phyloP scores from a whole-genome alignment of 345 rosid genomes.

The Heritiera littoralis region DNA sequence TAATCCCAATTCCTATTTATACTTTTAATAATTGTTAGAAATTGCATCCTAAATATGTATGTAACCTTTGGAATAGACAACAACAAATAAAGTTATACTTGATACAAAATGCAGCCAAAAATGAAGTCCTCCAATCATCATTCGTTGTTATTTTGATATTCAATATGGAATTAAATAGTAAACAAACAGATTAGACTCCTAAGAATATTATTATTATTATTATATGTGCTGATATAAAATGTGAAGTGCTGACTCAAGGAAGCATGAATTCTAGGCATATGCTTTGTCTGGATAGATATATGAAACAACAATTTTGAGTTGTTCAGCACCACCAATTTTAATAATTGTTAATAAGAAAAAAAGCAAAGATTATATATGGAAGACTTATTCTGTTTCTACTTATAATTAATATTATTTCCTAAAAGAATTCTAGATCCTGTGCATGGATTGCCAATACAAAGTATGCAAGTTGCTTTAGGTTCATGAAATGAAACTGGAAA shows the following conservation, averaged over 20 bases:
- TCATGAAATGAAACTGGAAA: too few species aligned
- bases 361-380: not conserved
- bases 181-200: conserved; percentile 6
- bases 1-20: too few species aligned
- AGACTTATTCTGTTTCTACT: conserved; percentile 2
- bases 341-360: not conserved
- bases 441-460: too few species aligned
- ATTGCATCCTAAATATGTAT: too few species aligned
- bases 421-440: conserved; percentile 12
- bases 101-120: not conserved
- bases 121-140: not conserved
- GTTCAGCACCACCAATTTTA: conserved; percentile 28
- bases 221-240: too few species aligned
- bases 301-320: conserved; percentile 26
- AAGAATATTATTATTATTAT: not conserved
- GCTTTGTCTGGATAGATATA: not conserved
- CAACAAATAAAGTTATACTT: too few species aligned
- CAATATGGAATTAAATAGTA: not conserved
- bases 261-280: not conserved
- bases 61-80: too few species aligned
- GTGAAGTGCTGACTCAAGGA: too few species aligned
- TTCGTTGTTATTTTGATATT: not conserved
- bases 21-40: too few species aligned
- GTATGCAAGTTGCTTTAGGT: too few species aligned
- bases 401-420: not conserved